Conservation (phyloP, 163 green algal genomes). For the Volvox carteri region DNA sequence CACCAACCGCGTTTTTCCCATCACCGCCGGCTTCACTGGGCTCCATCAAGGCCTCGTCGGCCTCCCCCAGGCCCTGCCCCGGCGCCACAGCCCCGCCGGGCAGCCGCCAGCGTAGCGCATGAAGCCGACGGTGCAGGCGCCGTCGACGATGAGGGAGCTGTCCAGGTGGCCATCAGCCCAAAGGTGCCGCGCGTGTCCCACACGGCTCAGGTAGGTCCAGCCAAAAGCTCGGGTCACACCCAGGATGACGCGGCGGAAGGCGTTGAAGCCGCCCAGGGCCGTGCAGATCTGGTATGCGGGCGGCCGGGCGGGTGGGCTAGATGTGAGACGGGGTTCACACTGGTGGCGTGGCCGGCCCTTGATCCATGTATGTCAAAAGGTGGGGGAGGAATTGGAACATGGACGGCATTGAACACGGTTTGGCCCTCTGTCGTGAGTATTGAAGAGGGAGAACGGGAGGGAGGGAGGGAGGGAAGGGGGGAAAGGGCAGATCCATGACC, state of each 20-base stretch:
- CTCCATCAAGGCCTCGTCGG: not conserved
- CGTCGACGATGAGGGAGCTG: not conserved
- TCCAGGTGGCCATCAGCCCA: not conserved
- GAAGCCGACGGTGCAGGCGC: conserved; percentile 11
- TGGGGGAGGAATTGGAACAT: no score
- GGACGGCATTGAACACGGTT: no score
- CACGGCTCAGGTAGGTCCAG: conserved; percentile 1
- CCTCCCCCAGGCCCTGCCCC: conserved; percentile 16
- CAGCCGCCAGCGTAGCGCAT: conserved; percentile 15
- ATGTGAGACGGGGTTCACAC: no score
- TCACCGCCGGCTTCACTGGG: not conserved
- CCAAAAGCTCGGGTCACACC: not conserved
- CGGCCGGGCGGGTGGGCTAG: no score
- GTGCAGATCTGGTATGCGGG: conserved; percentile 26
- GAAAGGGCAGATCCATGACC: not conserved
- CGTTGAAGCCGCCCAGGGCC: not conserved
- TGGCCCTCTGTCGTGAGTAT: no score
- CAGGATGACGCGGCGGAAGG: not conserved
- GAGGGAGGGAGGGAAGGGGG: not conserved
- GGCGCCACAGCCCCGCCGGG: not conserved
- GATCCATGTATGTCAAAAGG: no score
- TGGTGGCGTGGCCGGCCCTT: no score
- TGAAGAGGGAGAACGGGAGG: no score
- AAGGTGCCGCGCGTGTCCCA: not conserved
- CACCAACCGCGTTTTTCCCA: not conserved